A percentile compares a stretch with the other conserved stretches of the same genome.
phyloP scores from a whole-genome alignment of 2,329 filamentous ascomycete genomes.

The Shiraia sp. region DNA sequence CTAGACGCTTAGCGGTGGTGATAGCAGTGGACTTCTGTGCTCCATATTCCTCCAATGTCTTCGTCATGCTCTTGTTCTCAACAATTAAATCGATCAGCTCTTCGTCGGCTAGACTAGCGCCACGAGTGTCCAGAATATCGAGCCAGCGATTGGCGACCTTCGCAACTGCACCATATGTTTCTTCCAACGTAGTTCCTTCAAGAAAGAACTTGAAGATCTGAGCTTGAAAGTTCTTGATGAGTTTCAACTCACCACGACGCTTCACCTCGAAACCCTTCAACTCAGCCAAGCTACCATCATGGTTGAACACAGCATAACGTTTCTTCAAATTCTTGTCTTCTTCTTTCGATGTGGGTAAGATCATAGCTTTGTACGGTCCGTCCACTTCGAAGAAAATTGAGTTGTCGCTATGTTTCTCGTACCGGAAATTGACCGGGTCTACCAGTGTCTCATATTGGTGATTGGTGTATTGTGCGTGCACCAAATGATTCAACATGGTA shows the following conservation, averaged over 20 bases:
- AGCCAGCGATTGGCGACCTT: constrained; percentile 96
- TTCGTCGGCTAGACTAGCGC: constrained; percentile 88
- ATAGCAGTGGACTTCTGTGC: constrained; percentile 98
- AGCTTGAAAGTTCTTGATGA: constrained; percentile 99
- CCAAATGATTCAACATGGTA: constrained; percentile 97
- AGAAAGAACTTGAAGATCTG: constrained; percentile 99
- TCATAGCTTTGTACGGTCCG: constrained; percentile 96
- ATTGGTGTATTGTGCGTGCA: constrained; percentile 93
- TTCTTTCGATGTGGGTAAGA: constrained; percentile 95
- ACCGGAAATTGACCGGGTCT: constrained; percentile 79
- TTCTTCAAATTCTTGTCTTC: constrained; percentile 99
- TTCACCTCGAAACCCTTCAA: constrained; percentile 98
- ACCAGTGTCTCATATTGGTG: constrained; percentile 92
- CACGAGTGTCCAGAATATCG: constrained; percentile 88
- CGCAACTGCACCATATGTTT: constrained; percentile 90
- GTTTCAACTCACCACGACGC: constrained; percentile 93
- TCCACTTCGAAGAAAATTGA: constrained; percentile 99
- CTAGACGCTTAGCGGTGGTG: constrained; percentile 90
- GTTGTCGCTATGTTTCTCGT: constrained; percentile 97
- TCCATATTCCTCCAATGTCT: constrained; percentile 95
- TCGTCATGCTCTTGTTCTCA: constrained; percentile 97
- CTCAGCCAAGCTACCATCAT: constrained; percentile 92
- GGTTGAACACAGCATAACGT: constrained; percentile 97
- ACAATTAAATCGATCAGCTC: constrained; percentile 99
- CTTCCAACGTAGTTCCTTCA: constrained; percentile 81